phyloP scores from a whole-genome alignment of 805 yeast genomes.

The Saccharomyces eubayanus region DNA sequence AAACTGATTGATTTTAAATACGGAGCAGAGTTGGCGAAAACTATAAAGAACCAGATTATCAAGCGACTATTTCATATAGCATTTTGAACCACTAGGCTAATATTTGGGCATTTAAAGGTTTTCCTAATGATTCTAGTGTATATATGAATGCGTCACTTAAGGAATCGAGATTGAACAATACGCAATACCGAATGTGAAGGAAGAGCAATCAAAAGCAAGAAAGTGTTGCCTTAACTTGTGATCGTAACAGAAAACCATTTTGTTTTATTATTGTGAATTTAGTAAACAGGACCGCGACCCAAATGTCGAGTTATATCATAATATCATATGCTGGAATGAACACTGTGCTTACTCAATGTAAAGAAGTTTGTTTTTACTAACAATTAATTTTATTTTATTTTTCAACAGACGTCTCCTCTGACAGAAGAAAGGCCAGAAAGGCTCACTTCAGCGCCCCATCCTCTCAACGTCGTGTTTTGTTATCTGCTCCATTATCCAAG shows the following conservation, averaged over 20 bases:
- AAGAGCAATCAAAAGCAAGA: neutral
- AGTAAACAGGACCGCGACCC: neutral
- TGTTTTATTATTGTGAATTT: neutral
- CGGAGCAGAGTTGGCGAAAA: neutral
- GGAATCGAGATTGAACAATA: neutral
- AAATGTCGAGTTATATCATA: neutral
- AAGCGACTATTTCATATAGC: neutral
- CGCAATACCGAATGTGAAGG: neutral
- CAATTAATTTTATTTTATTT: slow-evolving; percentile 8
- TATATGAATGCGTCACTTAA: neutral
- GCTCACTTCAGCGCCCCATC: slow-evolving; percentile 98
- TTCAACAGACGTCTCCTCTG: slow-evolving; percentile 83
- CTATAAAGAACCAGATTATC: neutral
- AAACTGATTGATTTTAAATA: neutral
- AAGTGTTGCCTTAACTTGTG: neutral
- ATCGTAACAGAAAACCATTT: neutral
- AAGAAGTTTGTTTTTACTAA: slow-evolving; percentile 12
- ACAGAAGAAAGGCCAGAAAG: slow-evolving; percentile 99
- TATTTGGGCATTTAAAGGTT: neutral
- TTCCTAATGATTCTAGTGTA: neutral
- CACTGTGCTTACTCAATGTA: neutral
- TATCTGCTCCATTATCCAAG: slow-evolving; percentile 98
- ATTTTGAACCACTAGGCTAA: neutral
- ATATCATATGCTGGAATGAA: neutral
- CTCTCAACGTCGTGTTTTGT: slow-evolving; percentile 81